phyloP scores from a whole-genome alignment of 306 rosid genomes.

The Urtica urens region DNA sequence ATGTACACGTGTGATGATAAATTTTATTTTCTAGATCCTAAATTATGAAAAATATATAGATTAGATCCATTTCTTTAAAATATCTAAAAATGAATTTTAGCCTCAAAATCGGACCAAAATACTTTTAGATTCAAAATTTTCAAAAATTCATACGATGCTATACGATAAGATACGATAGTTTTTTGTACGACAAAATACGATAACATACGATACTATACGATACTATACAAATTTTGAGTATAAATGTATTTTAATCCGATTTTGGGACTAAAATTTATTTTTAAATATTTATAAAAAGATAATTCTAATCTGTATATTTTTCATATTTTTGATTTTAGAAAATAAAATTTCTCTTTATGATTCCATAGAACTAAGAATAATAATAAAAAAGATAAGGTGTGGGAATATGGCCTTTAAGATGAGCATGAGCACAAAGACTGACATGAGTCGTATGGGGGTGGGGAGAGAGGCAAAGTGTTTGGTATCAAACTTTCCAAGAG shows the following conservation, averaged over 20 bases:
- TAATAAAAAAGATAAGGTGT: not conserved
- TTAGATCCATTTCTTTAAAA: not conserved
- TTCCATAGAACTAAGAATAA: too few relatives aligned
- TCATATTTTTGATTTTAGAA: too few relatives aligned
- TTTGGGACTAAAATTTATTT: too few relatives aligned
- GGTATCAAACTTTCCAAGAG: conserved; percentile 6
- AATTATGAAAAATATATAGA: conserved; percentile 11
- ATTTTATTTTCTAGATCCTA: conserved; percentile 10
- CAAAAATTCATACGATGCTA: too few relatives aligned
- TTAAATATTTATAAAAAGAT: too few relatives aligned
- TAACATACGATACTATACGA: too few relatives aligned
- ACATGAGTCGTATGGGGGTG: conserved; percentile 35
- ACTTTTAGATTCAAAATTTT: not conserved
- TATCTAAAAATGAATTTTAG: not conserved
- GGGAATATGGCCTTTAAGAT: conserved; percentile 31
- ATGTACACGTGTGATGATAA: conserved; percentile 15
- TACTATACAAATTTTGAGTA: too few relatives aligned
- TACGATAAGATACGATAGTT: too few relatives aligned
- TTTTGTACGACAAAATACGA: too few relatives aligned
- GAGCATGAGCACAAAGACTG: conserved; percentile 41
- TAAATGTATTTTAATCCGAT: too few relatives aligned
- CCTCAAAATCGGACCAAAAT: not conserved
- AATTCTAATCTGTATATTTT: too few relatives aligned
- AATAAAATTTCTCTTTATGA: too few relatives aligned
- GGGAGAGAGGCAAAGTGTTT: conserved; percentile 21